Conservation (phyloP, 208 protist species). For the Herpetomonas tarakana region DNA sequence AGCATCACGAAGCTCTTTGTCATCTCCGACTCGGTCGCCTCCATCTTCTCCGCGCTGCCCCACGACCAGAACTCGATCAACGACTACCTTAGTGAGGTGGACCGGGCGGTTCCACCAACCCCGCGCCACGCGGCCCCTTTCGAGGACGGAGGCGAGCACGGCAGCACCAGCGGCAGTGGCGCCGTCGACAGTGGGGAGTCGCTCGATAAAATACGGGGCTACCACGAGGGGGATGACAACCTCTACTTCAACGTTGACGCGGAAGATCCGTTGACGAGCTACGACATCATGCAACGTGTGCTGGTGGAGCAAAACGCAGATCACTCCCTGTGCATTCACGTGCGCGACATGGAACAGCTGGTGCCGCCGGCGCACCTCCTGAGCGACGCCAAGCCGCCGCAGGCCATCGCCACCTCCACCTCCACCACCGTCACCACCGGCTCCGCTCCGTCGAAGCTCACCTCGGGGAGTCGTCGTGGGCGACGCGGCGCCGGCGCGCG, state of each 20-base stretch:
- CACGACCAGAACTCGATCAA: slow-evolving; percentile 35
- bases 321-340: slow-evolving; percentile 70
- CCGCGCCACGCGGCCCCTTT: background rate
- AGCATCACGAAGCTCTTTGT: slow-evolving; percentile 86
- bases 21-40: slow-evolving; percentile 66
- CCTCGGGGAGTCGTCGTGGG: background rate
- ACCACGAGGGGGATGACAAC: background rate
- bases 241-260: background rate
- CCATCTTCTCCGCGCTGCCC: slow-evolving; percentile 60
- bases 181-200: too few relatives aligned
- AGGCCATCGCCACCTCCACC: background rate
- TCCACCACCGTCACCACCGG: background rate
- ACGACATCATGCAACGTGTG: slow-evolving; percentile 45
- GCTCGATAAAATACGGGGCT: too few relatives aligned
- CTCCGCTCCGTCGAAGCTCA: background rate
- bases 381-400: background rate
- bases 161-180: too few relatives aligned
- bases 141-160: background rate
- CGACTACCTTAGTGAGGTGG: slow-evolving; percentile 57
- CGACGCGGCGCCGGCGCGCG: too few relatives aligned
- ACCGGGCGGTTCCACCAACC: slow-evolving; percentile 25
- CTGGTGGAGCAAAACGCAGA: slow-evolving; percentile 65
- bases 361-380: slow-evolving; percentile 64
- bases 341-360: slow-evolving; percentile 81
- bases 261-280: background rate